phyloP scores from a whole-genome alignment of 345 rosid genomes.

The Brassica rapa region DNA sequence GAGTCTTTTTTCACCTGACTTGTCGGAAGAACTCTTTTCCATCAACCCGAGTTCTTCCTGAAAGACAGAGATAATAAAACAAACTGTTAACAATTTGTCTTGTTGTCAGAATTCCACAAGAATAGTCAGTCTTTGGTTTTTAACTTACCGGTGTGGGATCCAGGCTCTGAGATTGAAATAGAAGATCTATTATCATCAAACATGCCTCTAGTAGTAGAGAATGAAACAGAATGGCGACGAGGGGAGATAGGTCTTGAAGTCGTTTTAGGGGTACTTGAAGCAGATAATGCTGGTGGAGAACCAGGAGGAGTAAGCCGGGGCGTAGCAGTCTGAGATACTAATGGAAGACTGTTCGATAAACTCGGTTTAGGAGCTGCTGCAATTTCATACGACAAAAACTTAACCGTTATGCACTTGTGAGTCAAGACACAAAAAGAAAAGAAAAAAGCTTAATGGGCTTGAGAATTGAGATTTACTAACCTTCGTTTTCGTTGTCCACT shows the following conservation, averaged over 20 bases:
- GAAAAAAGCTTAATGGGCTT: neutral
- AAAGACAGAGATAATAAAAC: neutral
- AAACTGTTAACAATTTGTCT: neutral
- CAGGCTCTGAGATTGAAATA: conserved; percentile 56
- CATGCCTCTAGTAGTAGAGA: conserved; percentile 76
- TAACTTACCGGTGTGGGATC: conserved; percentile 58
- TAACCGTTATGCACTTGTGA: neutral
- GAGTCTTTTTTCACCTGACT: conserved; percentile 65
- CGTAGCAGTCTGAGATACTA: conserved; percentile 67
- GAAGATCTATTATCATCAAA: conserved; percentile 68
- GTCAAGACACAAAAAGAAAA: neutral
- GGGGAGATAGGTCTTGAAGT: conserved; percentile 80
- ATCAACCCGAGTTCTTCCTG: conserved; percentile 83
- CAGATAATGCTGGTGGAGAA: conserved; percentile 79
- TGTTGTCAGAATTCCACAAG: neutral
- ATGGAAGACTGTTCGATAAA: conserved; percentile 44
- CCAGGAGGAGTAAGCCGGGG: conserved; percentile 84
- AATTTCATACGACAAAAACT: neutral
- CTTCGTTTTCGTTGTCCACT: conserved; percentile 54
- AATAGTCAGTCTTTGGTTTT: neutral
- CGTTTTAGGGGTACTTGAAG: conserved; percentile 74
- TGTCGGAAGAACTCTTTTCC: conserved; percentile 97
- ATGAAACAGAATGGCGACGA: conserved; percentile 73
- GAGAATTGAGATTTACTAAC: conserved; percentile 32
- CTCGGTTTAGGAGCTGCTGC: conserved; percentile 51